Evolutionary conservation across 2,329 filamentous ascomycete genomes (phyloP), one percentile per base, ranked within the genome.

Genomic region (Akanthomyces uredinophilus): DNA sequence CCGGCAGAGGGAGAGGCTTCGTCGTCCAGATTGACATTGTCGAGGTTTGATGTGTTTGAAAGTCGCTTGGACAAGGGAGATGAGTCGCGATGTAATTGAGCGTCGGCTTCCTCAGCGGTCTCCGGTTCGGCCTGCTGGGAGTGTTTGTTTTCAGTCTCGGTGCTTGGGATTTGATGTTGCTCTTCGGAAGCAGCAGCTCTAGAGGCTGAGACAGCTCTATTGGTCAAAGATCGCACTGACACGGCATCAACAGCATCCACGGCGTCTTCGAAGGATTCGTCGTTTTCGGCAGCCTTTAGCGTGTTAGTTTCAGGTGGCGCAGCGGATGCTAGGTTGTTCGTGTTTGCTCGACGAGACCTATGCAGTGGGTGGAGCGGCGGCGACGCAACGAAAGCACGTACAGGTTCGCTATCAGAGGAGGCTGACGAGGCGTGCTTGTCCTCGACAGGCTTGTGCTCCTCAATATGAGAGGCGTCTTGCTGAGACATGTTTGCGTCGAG

Each of bases 251-350:
- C 51, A 32, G 44, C 49, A 74, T 91, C 89, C 68, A 85, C 78
- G 61, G 91, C 92, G 80, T 96, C 92, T 77, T 96, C 91, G 70
- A 96, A 96, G 18, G 84, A 68, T 46, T 77, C 75, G 37, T 70
- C 64, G 16, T 60, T 63, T 35, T 75, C 75, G 41, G 66, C 66
- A 44, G 64, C 63, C 73, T 77, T 44, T n/a, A 46, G 29, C 55
- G 61, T 29, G 62, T 55, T 27, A 35, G 61, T 44, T 32, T 64
- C 67, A 69, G 62, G 67, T 22, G 24, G 22, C 39, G 43, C 46
- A 51, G 22, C 32, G 22, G 35, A 22, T 18, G 3, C 14, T 44
- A 16, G 47, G 24, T 24, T 18, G 43, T 18, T 39, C 24, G 59
- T 27, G 32, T n/a, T 44, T 43, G 51, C 22, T 24, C 10, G 49